phyloP scores from a whole-genome alignment of 2,329 filamentous ascomycete species.

The Botrytis squamosa region DNA sequence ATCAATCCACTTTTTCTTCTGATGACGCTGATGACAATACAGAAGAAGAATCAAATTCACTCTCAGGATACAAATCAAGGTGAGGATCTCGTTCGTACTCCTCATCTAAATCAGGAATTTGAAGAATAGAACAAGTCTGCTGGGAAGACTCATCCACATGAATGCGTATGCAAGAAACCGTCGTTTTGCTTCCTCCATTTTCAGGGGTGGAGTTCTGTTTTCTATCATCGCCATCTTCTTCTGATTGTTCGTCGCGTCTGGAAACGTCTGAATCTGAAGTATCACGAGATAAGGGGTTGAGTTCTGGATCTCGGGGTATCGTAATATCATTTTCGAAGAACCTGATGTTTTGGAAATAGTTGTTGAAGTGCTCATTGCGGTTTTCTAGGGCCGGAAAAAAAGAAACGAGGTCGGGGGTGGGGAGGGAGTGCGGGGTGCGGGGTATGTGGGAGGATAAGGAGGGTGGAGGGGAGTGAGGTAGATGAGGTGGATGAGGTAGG shows the following conservation, averaged over 20 bases:
- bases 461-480: not conserved
- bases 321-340: accelerated
- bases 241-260: not conserved
- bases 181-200: not conserved
- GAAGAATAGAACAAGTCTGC: not conserved
- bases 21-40: not conserved
- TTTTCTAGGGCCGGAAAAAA: not conserved
- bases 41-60: not conserved
- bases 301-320: not conserved
- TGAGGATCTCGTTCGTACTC: not conserved
- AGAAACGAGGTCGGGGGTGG: not conserved
- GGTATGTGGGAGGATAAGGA: not conserved
- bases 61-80: not conserved
- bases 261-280: not conserved
- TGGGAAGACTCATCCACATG: not conserved
- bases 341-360: not conserved
- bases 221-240: not conserved
- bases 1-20: not conserved
- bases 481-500: not conserved
- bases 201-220: not conserved
- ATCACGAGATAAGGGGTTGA: not conserved
- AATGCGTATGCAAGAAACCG: not conserved
- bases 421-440: not conserved
- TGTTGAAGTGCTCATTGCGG: not conserved
- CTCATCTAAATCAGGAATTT: not conserved